Evolutionary conservation across 2,329 filamentous ascomycete genomes (phyloP), one percentile per base, ranked within the genome.

Genomic region (Simplicillium aogashimaense): DNA sequence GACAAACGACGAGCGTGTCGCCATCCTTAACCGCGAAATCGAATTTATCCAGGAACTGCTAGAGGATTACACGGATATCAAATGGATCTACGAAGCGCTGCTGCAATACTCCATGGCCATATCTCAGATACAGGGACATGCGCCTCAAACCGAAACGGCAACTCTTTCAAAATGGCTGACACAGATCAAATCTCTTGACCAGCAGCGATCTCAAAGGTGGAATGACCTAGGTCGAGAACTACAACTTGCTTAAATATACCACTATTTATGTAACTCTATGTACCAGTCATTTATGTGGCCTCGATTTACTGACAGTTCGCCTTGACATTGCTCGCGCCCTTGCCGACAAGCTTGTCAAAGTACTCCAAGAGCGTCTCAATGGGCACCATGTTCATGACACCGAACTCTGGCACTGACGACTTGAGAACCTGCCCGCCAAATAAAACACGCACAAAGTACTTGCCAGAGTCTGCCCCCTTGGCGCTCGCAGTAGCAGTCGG

Each of bases 71-170:
- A 45, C 56, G 4, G 64, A 72, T 38, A 57, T 66, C 58, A 94
- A 95, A 61, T 92, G 87, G 76, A 84, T 95, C 35, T 94, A 95
- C 55, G 86, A 94, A 60, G 83, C 83, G 5, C 66, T 97, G 38
- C 70, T 97, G 17, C 78, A 86, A 46, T 88, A 86, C 53, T 80
- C 81, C 1, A 55, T 81, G 25, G 64, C 67, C 28, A 59, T 83
- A n/a, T 70, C 67, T 41, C 58, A 59, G n/a, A 53, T 84, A 44
- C 70, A 71, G 50, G 60, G 63, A 60, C 52, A 63, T 35, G 53
- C 58, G 43, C 69, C 48, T 9, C 42, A 45, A 2, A 55, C 64
- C 6, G 67, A 74, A 46, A 60, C 61, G 43, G 52, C 52, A 8
- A 67, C 76, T 37, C 58, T 81, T 33, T 52, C 57, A 36, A 53